A percentile compares a stretch with the other conserved stretches of the same genome.
Evolutionary conservation across 2,329 filamentous ascomycete species (phyloP).

Genomic region (Fusarium cyanostomum): DNA sequence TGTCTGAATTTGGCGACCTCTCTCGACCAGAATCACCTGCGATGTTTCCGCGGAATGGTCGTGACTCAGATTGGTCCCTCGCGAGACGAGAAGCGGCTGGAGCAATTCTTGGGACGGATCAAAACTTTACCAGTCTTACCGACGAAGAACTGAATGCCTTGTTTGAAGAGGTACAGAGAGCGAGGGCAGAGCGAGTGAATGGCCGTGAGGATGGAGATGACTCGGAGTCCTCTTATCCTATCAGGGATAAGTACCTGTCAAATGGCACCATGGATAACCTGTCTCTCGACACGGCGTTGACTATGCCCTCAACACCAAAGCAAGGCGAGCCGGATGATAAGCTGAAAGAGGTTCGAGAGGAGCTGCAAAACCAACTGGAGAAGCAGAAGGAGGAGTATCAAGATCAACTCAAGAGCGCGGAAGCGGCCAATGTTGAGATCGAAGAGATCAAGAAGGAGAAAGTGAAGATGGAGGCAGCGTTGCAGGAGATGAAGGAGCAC

Average conservation of each 20-base stretch:
- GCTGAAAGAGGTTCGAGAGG: constrained; percentile 78
- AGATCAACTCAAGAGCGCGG: constrained; percentile 78
- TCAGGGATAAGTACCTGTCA: constrained; percentile 94
- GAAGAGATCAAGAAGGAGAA: constrained; percentile 88
- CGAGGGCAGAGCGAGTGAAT: constrained; percentile 78
- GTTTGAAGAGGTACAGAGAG: constrained; percentile 92
- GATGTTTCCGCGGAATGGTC: constrained; percentile 68
- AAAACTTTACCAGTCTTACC: constrained; percentile 87
- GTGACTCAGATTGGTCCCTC: constrained; percentile 94
- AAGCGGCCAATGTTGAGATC: constrained; percentile 79
- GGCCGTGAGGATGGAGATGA: constrained; percentile 86
- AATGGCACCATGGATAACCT: constrained; percentile 96
- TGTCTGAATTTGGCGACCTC: constrained; percentile 77
- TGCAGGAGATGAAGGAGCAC: constrained; percentile 81
- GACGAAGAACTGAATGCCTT: constrained; percentile 94
- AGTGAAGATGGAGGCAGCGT: constrained; percentile 81
- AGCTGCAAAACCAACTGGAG: constrained; percentile 84
- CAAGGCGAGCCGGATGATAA: constrained; percentile 79
- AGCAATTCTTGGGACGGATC: constrained; percentile 87
- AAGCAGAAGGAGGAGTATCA: constrained; percentile 85
- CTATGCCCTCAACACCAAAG: constrained; percentile 91
- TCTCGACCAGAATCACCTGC: constrained; percentile 84
- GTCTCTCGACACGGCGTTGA: constrained; percentile 91
- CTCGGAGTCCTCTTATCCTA: constrained; percentile 88
- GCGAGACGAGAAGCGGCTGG: constrained; percentile 92